phyloP scores from a whole-genome alignment of 2,329 filamentous ascomycete species.

The Ilyonectria robusta region DNA sequence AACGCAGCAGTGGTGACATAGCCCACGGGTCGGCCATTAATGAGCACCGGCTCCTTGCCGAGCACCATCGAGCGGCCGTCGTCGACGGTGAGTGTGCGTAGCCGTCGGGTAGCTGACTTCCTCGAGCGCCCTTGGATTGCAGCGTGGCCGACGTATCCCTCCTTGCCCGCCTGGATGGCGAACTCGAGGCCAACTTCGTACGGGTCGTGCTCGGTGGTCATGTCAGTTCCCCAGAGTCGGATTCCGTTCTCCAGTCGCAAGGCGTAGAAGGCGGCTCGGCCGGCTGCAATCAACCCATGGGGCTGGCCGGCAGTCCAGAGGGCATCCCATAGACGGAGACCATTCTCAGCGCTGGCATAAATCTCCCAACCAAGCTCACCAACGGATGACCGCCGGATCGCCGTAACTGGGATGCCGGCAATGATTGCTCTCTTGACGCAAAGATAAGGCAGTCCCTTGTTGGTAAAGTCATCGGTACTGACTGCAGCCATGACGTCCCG shows the following conservation, averaged over 20 bases:
- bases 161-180: conserved; percentile 63
- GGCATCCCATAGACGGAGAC: conserved; percentile 70
- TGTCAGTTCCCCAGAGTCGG: conserved; percentile 69
- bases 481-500: conserved; percentile 64
- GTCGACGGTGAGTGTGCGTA: conserved; percentile 68
- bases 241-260: conserved; percentile 73
- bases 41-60: conserved; percentile 74
- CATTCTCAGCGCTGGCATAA: conserved; percentile 71
- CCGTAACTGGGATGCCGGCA: conserved; percentile 68
- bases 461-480: conserved; percentile 61
- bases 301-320: conserved; percentile 68
- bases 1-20: conserved; percentile 75
- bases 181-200: conserved; percentile 70
- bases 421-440: conserved; percentile 64
- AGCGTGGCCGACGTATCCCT: conserved; percentile 65
- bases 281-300: conserved; percentile 71
- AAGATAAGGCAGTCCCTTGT: conserved; percentile 64
- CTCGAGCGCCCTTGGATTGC: conserved; percentile 61
- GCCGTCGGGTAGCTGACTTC: conserved; percentile 50
- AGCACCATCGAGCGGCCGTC: conserved; percentile 70
- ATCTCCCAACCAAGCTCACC: conserved; percentile 76
- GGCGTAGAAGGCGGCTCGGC: conserved; percentile 70
- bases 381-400: conserved; percentile 71
- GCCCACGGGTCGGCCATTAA: conserved; percentile 61
- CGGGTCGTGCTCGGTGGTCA: conserved; percentile 73